A percentile compares a stretch with the other conserved stretches of the same genome.
Evolutionary conservation across 306 rosid species (phyloP).

Genomic region (Pyrus bretschneideri): DNA sequence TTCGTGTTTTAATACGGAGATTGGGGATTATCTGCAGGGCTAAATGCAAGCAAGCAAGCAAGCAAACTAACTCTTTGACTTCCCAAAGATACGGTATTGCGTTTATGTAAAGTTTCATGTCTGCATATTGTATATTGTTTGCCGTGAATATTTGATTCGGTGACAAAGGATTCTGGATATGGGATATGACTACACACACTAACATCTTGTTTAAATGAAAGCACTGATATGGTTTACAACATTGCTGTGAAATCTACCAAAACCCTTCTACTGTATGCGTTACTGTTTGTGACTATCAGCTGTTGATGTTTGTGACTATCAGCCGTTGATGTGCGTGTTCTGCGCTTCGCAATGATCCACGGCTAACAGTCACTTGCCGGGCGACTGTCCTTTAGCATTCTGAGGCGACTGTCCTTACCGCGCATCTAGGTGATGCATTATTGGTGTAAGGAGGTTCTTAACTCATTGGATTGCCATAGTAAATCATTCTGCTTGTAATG

Average conservation of each 20-base stretch:
- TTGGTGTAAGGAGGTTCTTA: not conserved
- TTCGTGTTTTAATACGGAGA: not conserved
- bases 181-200: not conserved
- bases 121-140: not conserved
- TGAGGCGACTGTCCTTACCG: no score
- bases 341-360: not conserved
- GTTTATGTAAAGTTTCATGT: not conserved
- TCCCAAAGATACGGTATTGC: not conserved
- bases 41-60: not conserved
- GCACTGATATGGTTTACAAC: not conserved
- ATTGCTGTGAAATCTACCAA: not conserved
- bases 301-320: no score
- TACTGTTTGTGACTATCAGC: not conserved
- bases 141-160: not conserved
- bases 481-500: no score
- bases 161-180: not conserved
- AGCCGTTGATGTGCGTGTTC: not conserved
- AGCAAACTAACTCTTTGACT: not conserved
- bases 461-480: not conserved
- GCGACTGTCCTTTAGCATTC: not conserved
- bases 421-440: no score
- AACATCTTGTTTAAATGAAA: not conserved
- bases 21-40: conserved; percentile 39
- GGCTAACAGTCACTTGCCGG: not conserved
- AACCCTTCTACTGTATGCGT: not conserved